Percentiles rank a stretch among this genome's conserved stretches.
These are phyloP conservation scores for Clavispora santaluciae DNA, from an alignment of 805 yeast species.

Conservation along the genomic window DNA sequence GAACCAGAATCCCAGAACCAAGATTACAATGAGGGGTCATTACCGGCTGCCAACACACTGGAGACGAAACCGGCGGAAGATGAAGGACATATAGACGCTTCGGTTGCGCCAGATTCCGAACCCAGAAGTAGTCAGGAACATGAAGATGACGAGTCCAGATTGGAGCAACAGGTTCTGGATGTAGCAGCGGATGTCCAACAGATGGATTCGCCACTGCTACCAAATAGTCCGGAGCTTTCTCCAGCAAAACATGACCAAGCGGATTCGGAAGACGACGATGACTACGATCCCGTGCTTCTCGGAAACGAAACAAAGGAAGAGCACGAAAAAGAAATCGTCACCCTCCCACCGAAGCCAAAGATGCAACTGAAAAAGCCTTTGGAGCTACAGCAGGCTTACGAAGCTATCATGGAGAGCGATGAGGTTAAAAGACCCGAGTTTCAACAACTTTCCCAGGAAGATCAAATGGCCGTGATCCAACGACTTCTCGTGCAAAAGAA, in stretches of 20 bases:
- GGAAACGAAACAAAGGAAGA: slow-evolving; percentile 1
- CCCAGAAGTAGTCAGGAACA: no score
- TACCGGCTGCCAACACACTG: not conserved
- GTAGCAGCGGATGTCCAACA: no score
- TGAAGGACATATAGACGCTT: no score
- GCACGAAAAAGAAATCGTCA: slow-evolving; percentile 5
- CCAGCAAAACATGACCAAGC: not conserved
- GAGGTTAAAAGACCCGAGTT: slow-evolving; percentile 32
- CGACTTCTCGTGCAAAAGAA: slow-evolving; percentile 37
- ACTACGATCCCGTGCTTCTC: slow-evolving; percentile 17
- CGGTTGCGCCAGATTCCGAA: no score
- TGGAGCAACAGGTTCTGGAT: no score
- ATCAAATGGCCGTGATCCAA: slow-evolving; percentile 29
- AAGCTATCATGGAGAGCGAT: slow-evolving; percentile 33
- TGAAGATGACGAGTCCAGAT: no score
- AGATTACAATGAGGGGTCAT: no score
- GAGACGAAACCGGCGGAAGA: no score
- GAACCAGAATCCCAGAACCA: no score
- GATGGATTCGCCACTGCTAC: no score
- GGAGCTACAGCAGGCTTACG: slow-evolving; percentile 29
- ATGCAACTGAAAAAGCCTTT: slow-evolving; percentile 10
- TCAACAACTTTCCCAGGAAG: slow-evolving; percentile 29
- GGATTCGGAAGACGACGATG: slow-evolving; percentile 23
- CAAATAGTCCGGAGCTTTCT: not conserved
- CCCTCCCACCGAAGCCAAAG: slow-evolving; percentile 12